Percentiles rank a stretch among this genome's conserved stretches.
These are phyloP conservation scores for Moricandia arvensis DNA, from an alignment of 345 rosid species.

Conservation along the genomic window DNA sequence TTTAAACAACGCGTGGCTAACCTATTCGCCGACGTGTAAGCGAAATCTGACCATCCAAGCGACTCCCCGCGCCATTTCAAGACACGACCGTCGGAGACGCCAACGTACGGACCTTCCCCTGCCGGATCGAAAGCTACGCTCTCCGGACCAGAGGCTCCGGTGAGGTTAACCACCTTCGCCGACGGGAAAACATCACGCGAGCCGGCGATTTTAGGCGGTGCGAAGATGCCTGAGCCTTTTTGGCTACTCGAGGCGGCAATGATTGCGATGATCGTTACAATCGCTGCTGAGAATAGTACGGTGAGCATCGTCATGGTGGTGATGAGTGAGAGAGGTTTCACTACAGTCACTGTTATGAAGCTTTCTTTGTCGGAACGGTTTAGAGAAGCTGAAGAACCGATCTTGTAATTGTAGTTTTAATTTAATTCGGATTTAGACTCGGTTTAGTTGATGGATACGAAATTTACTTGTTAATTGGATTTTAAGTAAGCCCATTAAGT, in stretches of 20 bases:
- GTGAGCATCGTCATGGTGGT: slow-evolving; percentile 33
- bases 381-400: background rate
- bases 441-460: background rate
- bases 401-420: background rate
- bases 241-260: slow-evolving; percentile 3
- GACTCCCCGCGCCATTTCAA: slow-evolving; percentile 55
- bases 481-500: background rate
- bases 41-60: slow-evolving; percentile 60
- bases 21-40: slow-evolving; percentile 55
- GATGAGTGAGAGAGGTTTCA: background rate
- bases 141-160: slow-evolving; percentile 69
- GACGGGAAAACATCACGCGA: slow-evolving; percentile 43
- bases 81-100: slow-evolving; percentile 66
- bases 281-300: background rate
- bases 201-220: slow-evolving; percentile 42
- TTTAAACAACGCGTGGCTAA: too few species aligned
- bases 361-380: background rate
- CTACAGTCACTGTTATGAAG: background rate
- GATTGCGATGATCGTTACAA: slow-evolving; percentile 28
- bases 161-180: slow-evolving; percentile 39
- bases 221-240: slow-evolving; percentile 31
- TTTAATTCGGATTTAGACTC: slow-evolving; percentile 14
- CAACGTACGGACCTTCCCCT: slow-evolving; percentile 64
- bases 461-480: background rate
- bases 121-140: slow-evolving; percentile 57